These are phyloP conservation scores for Begonia masoniana DNA, from an alignment of 306 rosid genomes.

Conservation along the genomic window DNA sequence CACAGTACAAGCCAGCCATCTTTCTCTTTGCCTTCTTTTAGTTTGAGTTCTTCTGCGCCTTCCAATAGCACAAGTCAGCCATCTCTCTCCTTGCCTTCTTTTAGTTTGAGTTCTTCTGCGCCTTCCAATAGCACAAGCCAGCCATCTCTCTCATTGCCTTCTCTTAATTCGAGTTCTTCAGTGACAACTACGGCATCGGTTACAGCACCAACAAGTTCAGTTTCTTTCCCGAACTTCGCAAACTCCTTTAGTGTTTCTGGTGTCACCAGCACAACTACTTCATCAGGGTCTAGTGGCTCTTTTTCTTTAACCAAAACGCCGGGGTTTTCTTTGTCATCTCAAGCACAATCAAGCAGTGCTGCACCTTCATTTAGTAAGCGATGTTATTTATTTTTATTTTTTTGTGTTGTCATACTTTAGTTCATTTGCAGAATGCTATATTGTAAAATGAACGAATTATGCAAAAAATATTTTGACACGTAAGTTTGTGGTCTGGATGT, in stretches of 20 bases:
- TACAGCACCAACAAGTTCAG: slow-evolving; percentile 17
- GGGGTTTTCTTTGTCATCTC: slow-evolving; percentile 25
- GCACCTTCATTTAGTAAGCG: slow-evolving; percentile 39
- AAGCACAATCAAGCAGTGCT: slow-evolving; percentile 24
- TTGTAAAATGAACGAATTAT: no score
- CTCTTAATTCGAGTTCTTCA: slow-evolving; percentile 26
- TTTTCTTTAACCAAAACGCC: slow-evolving; percentile 28
- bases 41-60: slow-evolving; percentile 18
- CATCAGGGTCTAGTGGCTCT: slow-evolving; percentile 34
- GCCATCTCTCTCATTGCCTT: slow-evolving; percentile 30
- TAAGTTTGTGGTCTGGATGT: no score
- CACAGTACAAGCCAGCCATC: slow-evolving; percentile 22
- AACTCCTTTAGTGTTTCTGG: slow-evolving; percentile 27
- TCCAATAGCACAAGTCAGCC: slow-evolving; percentile 19
- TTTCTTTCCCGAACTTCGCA: slow-evolving; percentile 19
- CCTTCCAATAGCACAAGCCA: slow-evolving; percentile 22
- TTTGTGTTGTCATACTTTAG: not conserved
- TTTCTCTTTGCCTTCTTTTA: slow-evolving; percentile 31
- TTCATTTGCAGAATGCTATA: no score
- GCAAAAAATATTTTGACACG: no score
- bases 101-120: slow-evolving; percentile 10
- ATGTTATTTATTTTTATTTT: not conserved
- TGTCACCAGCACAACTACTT: slow-evolving; percentile 23
- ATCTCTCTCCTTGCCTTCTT: slow-evolving; percentile 28
- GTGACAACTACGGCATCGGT: slow-evolving; percentile 9